Base-by-base conservation (phyloP, 1,284 basidiomycete species). In the Trichosporon ovoides region DNA sequence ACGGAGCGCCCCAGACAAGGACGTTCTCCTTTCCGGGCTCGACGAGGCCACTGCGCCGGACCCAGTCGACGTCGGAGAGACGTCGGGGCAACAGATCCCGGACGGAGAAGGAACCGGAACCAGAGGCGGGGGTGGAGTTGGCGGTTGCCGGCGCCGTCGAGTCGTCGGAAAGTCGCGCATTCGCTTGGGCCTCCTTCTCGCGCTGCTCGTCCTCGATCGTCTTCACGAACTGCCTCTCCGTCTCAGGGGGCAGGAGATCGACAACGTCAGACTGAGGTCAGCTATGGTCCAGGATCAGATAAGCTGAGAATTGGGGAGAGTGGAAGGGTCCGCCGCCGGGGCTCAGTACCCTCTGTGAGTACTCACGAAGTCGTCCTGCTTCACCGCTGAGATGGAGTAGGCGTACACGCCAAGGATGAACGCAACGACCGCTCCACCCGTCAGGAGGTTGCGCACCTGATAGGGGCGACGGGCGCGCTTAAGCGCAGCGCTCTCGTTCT, bases 311-410 rank as follows among this genome's bases (percentile, higher is more conserved):
- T 5, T 10, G 12, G 7, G n/a, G n/a, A n/a, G n/a, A n/a, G n/a
- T n/a, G n/a, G n/a, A n/a, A n/a, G n/a, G n/a, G n/a, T n/a, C n/a
- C n/a, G n/a, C n/a, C n/a, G n/a, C n/a, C n/a, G n/a, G n/a, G n/a
- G n/a, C n/a, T n/a, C n/a, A n/a, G n/a, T n/a, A n/a, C n/a, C n/a
- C n/a, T n/a, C n/a, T n/a, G n/a, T n/a, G n/a, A n/a, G n/a, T 2
- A 72, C 76, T 59, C 56, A 78, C 88, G 73, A 95, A 95, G 58
- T 88, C 86, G 70, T 96, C 93, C 73, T 96, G 92, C 73, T 88
- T 91, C 59, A 96, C 92, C 12, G 92, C 91, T 38, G 85, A 84
- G 73, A 98, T 94, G 14, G 92, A 94, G 78, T 97, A 98, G 11
- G 85, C 83, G 84, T 92, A 98, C 16, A 96, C 86, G 48, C 86